These are phyloP conservation scores for Rehmannia glutinosa DNA, from an alignment of 257 asterid genomes.

Conservation along the genomic window DNA sequence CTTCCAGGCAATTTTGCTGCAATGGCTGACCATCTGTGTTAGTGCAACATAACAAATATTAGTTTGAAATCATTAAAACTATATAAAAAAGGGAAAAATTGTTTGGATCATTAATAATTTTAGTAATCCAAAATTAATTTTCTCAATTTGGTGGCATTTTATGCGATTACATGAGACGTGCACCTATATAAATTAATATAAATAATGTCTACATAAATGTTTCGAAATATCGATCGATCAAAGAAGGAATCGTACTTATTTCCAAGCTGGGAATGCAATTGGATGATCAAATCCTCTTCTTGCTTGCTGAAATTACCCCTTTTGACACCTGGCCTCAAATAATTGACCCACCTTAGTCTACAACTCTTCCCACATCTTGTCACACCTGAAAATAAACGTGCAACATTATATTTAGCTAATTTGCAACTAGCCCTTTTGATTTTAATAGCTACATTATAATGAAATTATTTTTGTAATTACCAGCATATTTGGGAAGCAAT, in stretches of 20 bases:
- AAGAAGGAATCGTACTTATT: constrained; percentile 13
- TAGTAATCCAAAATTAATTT: no score
- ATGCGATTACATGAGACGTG: no score
- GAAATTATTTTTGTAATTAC: no score
- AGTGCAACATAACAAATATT: background rate
- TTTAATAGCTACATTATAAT: no score
- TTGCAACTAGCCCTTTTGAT: no score
- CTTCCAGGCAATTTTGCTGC: constrained; percentile 26
- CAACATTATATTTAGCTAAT: background rate
- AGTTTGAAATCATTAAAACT: background rate
- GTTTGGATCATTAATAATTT: background rate
- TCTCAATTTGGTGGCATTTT: no score
- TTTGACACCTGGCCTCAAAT: constrained; percentile 29
- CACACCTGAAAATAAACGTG: constrained; percentile 18
- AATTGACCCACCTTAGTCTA: constrained; percentile 32
- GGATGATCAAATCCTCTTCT: constrained; percentile 19
- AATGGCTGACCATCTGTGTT: constrained; percentile 30
- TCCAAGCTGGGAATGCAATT: constrained; percentile 26
- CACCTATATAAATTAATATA: no score
- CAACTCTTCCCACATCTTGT: constrained; percentile 39
- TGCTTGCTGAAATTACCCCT: constrained; percentile 25
- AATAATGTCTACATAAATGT: no score
- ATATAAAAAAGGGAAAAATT: no score
- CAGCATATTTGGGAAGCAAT: constrained; percentile 32
- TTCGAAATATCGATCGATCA: background rate